Conservation (phyloP, 2,329 filamentous ascomycete species). For the Nothophaeocryptopus gaeumannii region DNA sequence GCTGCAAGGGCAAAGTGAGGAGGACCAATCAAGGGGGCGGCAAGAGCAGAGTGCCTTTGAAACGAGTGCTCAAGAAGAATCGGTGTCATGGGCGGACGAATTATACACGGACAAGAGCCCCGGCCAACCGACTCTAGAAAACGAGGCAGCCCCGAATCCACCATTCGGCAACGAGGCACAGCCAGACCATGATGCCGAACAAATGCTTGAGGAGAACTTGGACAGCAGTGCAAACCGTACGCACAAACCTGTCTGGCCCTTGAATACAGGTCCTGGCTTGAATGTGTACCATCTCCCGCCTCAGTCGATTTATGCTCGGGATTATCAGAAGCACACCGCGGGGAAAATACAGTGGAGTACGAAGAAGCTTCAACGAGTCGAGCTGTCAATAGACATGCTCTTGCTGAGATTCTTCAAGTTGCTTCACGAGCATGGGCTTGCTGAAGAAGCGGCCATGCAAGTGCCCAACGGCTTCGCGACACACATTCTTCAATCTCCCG, state of each 20-base stretch:
- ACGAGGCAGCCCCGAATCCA: too few relatives aligned
- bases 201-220: slow-evolving; percentile 15
- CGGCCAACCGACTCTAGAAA: too few relatives aligned
- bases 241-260: slow-evolving; percentile 34
- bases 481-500: slow-evolving; percentile 10
- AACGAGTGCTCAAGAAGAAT: too few relatives aligned
- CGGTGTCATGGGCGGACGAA: too few relatives aligned
- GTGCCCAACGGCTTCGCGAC: slow-evolving; percentile 28
- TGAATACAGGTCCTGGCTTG: slow-evolving; percentile 39
- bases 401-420: slow-evolving; percentile 37
- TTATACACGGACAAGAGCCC: too few relatives aligned
- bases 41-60: neutral
- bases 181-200: too few relatives aligned
- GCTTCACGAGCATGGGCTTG: slow-evolving; percentile 19
- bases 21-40: neutral
- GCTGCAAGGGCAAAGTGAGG: neutral
- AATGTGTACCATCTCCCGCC: slow-evolving; percentile 35
- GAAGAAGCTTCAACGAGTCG: slow-evolving; percentile 45
- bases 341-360: slow-evolving; percentile 35
- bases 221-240: slow-evolving; percentile 14
- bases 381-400: slow-evolving; percentile 41
- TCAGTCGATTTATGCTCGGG: slow-evolving; percentile 45
- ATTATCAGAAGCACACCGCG: slow-evolving; percentile 32
- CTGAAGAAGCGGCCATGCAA: slow-evolving; percentile 17
- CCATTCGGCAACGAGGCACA: too few relatives aligned